These are phyloP conservation scores for Plantago coronopus DNA, from an alignment of 305 asterid genomes.

Conservation along the genomic window DNA sequence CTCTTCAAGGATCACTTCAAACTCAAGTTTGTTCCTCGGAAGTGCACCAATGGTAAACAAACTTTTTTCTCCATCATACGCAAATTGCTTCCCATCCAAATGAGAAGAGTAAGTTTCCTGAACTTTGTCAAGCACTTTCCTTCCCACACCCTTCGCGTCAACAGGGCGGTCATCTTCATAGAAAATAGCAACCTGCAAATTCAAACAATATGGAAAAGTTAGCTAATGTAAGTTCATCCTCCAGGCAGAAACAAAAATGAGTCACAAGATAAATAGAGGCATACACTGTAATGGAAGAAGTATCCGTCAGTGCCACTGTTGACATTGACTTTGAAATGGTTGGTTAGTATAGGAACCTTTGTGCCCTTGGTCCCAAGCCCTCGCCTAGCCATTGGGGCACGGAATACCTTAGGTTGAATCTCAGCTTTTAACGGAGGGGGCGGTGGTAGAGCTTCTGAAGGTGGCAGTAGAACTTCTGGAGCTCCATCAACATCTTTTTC, in stretches of 20 bases:
- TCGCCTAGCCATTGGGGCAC: conserved; percentile 64
- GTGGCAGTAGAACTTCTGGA: conserved; percentile 38
- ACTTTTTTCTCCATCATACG: conserved; percentile 84
- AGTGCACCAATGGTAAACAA: conserved; percentile 67
- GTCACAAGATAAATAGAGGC: conserved; percentile 15
- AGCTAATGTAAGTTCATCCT: neutral
- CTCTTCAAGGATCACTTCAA: conserved; percentile 69
- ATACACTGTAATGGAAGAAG: conserved; percentile 78
- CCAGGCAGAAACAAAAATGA: neutral
- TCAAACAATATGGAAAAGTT: neutral
- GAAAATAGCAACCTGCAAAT: conserved; percentile 57
- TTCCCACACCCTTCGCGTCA: conserved; percentile 66
- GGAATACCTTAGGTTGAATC: conserved; percentile 34
- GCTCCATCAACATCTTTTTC: conserved; percentile 34
- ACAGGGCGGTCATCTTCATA: conserved; percentile 77
- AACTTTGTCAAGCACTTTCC: conserved; percentile 64
- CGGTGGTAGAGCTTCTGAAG: conserved; percentile 46
- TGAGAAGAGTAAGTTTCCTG: conserved; percentile 56
- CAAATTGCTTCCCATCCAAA: conserved; percentile 63
- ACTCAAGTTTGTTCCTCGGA: conserved; percentile 65
- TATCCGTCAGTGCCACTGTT: conserved; percentile 47
- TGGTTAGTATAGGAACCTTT: conserved; percentile 56
- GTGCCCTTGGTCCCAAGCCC: conserved; percentile 66
- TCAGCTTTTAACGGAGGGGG: conserved; percentile 49
- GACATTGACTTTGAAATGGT: conserved; percentile 71